phyloP scores from a whole-genome alignment of 1,139 yeast species.

The Candida sanyaensis region DNA sequence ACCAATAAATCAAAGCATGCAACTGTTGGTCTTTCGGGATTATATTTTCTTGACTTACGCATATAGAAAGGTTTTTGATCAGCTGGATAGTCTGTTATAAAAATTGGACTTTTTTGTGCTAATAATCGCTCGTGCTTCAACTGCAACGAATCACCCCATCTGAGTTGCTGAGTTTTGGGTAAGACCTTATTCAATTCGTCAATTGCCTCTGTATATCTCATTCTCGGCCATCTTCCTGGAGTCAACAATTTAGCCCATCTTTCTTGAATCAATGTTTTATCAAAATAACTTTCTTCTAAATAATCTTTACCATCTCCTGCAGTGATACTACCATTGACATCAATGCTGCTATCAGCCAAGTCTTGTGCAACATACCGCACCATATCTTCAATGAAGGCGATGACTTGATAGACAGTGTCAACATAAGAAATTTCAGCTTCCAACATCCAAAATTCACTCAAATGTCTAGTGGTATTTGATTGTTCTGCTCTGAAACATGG shows the following conservation, averaged over 20 bases:
- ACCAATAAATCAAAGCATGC: constrained; percentile 87
- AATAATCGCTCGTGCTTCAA: constrained; percentile 93
- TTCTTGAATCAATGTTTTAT: constrained; percentile 28
- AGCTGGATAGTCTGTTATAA: constrained; percentile 86
- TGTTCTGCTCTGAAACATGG: constrained; percentile 96
- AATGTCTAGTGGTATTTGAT: constrained; percentile 87
- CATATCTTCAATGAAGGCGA: constrained; percentile 70
- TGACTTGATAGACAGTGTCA: constrained; percentile 57
- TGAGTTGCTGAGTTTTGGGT: constrained; percentile 1
- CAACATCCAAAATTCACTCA: constrained; percentile 97
- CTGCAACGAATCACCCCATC: constrained; percentile 74
- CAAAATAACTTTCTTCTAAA: constrained; percentile 36
- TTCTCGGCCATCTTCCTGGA: constrained; percentile 59
- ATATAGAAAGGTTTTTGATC: constrained; percentile 88
- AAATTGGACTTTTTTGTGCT: constrained; percentile 79
- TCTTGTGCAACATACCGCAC: constrained; percentile 52
- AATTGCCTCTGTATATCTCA: constrained; percentile 78
- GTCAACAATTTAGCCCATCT: constrained; percentile 37
- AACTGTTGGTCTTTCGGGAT: constrained; percentile 56
- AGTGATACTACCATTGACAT: constrained; percentile 12
- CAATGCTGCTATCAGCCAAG: constrained; percentile 20
- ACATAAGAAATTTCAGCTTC: constrained; percentile 87
- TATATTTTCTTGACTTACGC: constrained; percentile 47
- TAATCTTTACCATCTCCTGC: constrained; percentile 43
- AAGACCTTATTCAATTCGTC: constrained; percentile 32